phyloP scores from a whole-genome alignment of 805 yeast species.

The Brettanomyces nanus region DNA sequence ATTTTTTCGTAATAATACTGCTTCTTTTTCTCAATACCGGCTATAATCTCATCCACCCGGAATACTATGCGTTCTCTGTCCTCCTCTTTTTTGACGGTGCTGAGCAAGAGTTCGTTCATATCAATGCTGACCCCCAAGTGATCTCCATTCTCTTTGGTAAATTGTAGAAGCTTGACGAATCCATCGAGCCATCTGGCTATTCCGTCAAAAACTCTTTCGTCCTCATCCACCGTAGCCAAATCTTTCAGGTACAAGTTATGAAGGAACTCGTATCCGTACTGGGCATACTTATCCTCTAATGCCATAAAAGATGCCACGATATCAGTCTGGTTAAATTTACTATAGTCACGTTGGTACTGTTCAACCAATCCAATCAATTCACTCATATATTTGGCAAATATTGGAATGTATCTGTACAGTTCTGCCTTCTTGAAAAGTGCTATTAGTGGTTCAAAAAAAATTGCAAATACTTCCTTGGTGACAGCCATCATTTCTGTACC shows the following conservation, averaged over 20 bases:
- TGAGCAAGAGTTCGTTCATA: slow-evolving; percentile 28
- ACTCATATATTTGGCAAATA: slow-evolving; percentile 55
- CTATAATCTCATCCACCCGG: slow-evolving; percentile 35
- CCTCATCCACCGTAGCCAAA: slow-evolving; percentile 28
- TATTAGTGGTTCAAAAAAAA: slow-evolving; percentile 70
- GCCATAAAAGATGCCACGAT: slow-evolving; percentile 60
- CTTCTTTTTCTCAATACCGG: slow-evolving; percentile 30
- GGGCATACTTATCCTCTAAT: slow-evolving; percentile 65
- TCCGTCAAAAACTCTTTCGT: slow-evolving; percentile 50
- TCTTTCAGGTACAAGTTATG: slow-evolving; percentile 81
- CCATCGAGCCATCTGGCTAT: slow-evolving; percentile 67
- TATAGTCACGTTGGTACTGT: slow-evolving; percentile 37
- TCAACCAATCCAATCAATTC: slow-evolving; percentile 58
- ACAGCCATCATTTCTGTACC: slow-evolving; percentile 77
- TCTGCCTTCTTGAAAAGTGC: slow-evolving; percentile 59
- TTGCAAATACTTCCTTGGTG: slow-evolving; percentile 61
- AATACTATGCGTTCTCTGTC: slow-evolving; percentile 22
- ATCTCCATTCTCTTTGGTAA: slow-evolving; percentile 37
- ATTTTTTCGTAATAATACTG: slow-evolving; percentile 30
- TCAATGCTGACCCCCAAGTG: slow-evolving; percentile 33
- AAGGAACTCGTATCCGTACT: slow-evolving; percentile 62
- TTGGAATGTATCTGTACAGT: slow-evolving; percentile 55
- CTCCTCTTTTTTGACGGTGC: slow-evolving; percentile 1
- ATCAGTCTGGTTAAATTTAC: slow-evolving; percentile 34
- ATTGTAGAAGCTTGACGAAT: slow-evolving; percentile 54